Conservation (phyloP, 2,329 filamentous ascomycete genomes). For the Kalaharituber pfeilii region DNA sequence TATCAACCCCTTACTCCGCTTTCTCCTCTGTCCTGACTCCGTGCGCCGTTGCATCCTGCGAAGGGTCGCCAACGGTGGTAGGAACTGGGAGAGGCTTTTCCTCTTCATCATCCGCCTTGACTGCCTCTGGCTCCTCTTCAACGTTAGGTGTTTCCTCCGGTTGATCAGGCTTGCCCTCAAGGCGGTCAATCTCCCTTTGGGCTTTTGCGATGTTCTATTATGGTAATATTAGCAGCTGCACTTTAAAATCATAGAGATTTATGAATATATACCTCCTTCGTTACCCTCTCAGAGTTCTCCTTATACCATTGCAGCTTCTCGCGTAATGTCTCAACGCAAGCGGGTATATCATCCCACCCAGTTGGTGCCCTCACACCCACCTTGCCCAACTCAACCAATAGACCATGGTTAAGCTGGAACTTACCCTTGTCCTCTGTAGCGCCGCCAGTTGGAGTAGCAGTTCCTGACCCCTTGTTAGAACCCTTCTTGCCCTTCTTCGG, state of each 20-base stretch:
- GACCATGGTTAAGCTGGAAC: slow-evolving; percentile 76
- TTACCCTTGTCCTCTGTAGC: slow-evolving; percentile 36
- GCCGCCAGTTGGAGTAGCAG: slow-evolving; percentile 22
- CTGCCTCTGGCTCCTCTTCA: neutral
- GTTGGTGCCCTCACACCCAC: slow-evolving; percentile 78
- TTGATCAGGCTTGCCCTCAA: slow-evolving; percentile 38
- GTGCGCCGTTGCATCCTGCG: neutral
- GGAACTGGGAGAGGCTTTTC: neutral
- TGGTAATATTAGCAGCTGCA: slow-evolving; percentile 23
- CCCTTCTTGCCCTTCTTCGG: slow-evolving; percentile 79
- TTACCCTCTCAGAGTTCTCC: slow-evolving; percentile 41
- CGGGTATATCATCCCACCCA: slow-evolving; percentile 64
- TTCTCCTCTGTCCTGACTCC: neutral
- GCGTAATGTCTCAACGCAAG: slow-evolving; percentile 71
- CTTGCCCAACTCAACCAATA: slow-evolving; percentile 77
- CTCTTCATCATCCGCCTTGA: neutral
- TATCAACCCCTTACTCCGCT: neutral
- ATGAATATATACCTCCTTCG: slow-evolving; percentile 54
- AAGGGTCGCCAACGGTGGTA: neutral
- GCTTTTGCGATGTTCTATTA: slow-evolving; percentile 86
- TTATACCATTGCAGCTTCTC: slow-evolving; percentile 87
- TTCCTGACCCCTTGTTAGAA: slow-evolving; percentile 23
- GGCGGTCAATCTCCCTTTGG: slow-evolving; percentile 79
- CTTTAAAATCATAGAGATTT: neutral
- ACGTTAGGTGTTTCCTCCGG: slow-evolving; percentile 15